Percentiles rank a stretch among this genome's conserved stretches.
phyloP scores from a whole-genome alignment of 306 rosid genomes.

The Malus domestica region ASM211411v1 NC_041803.1:3061001-3061500 shows the following conservation, averaged over 20 bases:
- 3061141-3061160: not conserved
- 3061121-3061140: not conserved
- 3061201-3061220: constrained; percentile 27
- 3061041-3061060: not conserved
- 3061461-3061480: not conserved
- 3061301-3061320: constrained; percentile 95
- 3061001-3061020: not conserved
- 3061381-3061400: constrained; percentile 9
- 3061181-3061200: constrained; percentile 34
- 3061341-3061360: constrained; percentile 69
- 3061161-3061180: not conserved
- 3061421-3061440: not conserved
- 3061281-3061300: constrained; percentile 74
- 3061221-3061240: constrained; percentile 16
- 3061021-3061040: not conserved
- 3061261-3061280: constrained; percentile 91
- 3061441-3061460: not conserved
- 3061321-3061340: constrained; percentile 50
- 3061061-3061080: not conserved
- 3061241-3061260: constrained; percentile 48
- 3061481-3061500: not conserved
- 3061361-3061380: constrained; percentile 68
- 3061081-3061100: not conserved
- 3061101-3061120: not conserved
- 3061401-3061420: constrained; percentile 9